These are phyloP conservation scores for Penicillium sp. DNA, from an alignment of 2,329 filamentous ascomycete genomes.

Conservation along the genomic window DNA sequence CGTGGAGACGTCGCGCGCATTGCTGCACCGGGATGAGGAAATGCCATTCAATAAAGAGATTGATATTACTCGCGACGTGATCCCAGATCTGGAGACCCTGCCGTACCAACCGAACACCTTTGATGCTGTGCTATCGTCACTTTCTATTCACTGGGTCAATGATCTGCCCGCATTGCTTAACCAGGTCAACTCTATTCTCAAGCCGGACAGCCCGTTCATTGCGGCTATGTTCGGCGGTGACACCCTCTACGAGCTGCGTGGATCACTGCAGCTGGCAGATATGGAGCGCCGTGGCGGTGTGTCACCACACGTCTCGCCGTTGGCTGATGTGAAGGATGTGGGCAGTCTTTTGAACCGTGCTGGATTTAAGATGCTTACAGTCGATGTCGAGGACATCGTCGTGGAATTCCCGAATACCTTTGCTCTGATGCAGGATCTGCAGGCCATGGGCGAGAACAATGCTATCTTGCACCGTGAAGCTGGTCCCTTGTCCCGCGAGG, in stretches of 20 bases:
- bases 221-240: conserved; percentile 97
- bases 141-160: conserved; percentile 96
- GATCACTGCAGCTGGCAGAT: conserved; percentile 88
- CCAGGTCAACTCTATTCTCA: conserved; percentile 82
- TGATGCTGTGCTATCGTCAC: conserved; percentile 83
- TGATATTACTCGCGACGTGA: conserved; percentile 69
- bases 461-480: conserved; percentile 82
- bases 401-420: conserved; percentile 91
- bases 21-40: conserved; percentile 75
- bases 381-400: conserved; percentile 95
- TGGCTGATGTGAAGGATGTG: conserved; percentile 89
- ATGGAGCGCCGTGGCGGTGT: conserved; percentile 89
- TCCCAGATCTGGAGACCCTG: conserved; percentile 65
- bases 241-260: conserved; percentile 87
- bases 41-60: conserved; percentile 68
- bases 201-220: conserved; percentile 87
- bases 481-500: conserved; percentile 74
- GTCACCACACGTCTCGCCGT: conserved; percentile 81
- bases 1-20: conserved; percentile 72
- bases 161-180: conserved; percentile 81
- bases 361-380: conserved; percentile 92
- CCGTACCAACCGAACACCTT: conserved; percentile 76
- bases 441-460: conserved; percentile 95
- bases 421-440: conserved; percentile 87
- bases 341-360: conserved; percentile 82